These are phyloP conservation scores for Wallacemonas sp. DNA, from an alignment of 208 protist species.

Conservation along the genomic window DNA sequence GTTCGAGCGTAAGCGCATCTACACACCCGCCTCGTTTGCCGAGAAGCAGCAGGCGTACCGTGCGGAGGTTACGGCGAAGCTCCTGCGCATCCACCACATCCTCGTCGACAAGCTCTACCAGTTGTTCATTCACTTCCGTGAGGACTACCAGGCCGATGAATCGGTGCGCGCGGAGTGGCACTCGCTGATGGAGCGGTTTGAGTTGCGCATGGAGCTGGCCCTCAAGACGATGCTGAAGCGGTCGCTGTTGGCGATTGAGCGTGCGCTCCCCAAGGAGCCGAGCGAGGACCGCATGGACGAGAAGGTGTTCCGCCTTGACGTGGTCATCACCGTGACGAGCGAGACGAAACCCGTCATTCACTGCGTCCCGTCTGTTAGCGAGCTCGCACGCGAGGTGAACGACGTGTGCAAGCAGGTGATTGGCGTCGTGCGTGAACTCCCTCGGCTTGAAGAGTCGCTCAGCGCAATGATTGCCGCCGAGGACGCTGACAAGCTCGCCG, in stretches of 20 bases:
- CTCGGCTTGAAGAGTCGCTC: slow-evolving; percentile 87
- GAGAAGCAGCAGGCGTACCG: slow-evolving; percentile 86
- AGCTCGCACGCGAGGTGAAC: slow-evolving; percentile 91
- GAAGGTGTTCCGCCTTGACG: slow-evolving; percentile 94
- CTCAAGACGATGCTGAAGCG: slow-evolving; percentile 94
- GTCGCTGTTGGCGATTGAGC: slow-evolving; percentile 91
- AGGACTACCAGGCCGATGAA: slow-evolving; percentile 81
- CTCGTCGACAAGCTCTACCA: slow-evolving; percentile 82
- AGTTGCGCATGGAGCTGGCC: slow-evolving; percentile 94
- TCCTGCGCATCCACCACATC: slow-evolving; percentile 76
- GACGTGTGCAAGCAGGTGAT: slow-evolving; percentile 92
- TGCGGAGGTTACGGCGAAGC: slow-evolving; percentile 61
- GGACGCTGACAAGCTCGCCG: slow-evolving; percentile 46
- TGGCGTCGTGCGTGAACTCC: slow-evolving; percentile 82
- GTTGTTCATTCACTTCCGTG: slow-evolving; percentile 90
- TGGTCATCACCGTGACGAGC: slow-evolving; percentile 86
- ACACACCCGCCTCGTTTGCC: slow-evolving; percentile 86
- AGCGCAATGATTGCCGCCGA: slow-evolving; percentile 44
- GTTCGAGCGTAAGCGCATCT: slow-evolving; percentile 95
- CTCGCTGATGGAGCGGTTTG: slow-evolving; percentile 88
- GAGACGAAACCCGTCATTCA: slow-evolving; percentile 84
- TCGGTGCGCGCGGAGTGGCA: slow-evolving; percentile 92
- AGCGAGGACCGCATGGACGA: slow-evolving; percentile 85
- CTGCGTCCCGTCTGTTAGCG: slow-evolving; percentile 86
- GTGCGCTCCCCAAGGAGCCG: slow-evolving; percentile 89